Conservation (phyloP, 352 stramenopile genomes). For the Pythium dissimile region DNA sequence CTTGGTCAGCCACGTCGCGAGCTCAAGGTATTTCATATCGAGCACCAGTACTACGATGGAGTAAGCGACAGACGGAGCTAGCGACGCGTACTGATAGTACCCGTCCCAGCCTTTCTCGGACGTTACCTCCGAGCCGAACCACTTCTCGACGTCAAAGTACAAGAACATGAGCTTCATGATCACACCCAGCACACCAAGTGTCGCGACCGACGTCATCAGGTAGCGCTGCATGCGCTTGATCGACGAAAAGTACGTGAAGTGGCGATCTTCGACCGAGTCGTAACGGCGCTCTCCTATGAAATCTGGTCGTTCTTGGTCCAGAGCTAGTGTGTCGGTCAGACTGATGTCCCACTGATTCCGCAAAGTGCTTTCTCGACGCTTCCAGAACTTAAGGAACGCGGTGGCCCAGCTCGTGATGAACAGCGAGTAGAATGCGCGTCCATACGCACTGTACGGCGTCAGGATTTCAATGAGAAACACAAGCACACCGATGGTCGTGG, state of each 20-base stretch:
- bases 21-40: constrained; percentile 84
- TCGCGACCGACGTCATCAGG: constrained; percentile 61
- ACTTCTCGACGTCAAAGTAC: constrained; percentile 80
- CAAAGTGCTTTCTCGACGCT: constrained; percentile 82
- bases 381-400: constrained; percentile 90
- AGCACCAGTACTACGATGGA: constrained; percentile 72
- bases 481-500: constrained; percentile 83
- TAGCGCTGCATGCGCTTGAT: constrained; percentile 78
- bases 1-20: constrained; percentile 92
- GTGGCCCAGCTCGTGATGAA: constrained; percentile 90
- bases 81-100: constrained; percentile 62
- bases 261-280: constrained; percentile 73
- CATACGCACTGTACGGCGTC: constrained; percentile 51
- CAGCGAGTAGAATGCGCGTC: constrained; percentile 80
- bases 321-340: constrained; percentile 29
- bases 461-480: constrained; percentile 86
- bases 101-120: constrained; percentile 60
- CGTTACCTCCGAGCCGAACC: constrained; percentile 54
- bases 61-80: constrained; percentile 69
- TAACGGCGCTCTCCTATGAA: constrained; percentile 74
- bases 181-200: constrained; percentile 58
- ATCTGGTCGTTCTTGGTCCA: constrained; percentile 58
- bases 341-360: constrained; percentile 84
- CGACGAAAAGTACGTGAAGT: constrained; percentile 83
- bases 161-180: constrained; percentile 78